Evolutionary conservation across 345 rosid species (phyloP).

Genomic region (Cochlearia excelsa): DNA sequence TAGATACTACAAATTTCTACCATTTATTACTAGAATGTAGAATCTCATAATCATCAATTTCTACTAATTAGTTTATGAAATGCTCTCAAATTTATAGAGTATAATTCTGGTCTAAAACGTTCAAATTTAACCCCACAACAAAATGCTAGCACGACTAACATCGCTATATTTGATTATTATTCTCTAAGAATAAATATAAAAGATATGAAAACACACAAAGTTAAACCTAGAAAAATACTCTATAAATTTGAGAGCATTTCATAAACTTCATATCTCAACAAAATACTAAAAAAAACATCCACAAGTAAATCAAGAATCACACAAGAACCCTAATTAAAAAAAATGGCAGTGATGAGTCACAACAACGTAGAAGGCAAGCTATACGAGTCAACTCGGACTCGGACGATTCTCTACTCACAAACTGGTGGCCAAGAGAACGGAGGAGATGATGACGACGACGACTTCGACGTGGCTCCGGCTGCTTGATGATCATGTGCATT

Average conservation of each 20-base stretch:
- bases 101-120: not conserved
- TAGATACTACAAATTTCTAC: too few relatives aligned
- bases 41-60: too few relatives aligned
- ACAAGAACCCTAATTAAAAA: slow-evolving; percentile 19
- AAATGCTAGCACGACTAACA: not conserved
- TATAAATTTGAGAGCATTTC: slow-evolving; percentile 25
- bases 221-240: slow-evolving; percentile 7
- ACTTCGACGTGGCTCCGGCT: slow-evolving; percentile 37
- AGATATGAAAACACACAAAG: not conserved
- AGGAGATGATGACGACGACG: slow-evolving; percentile 40
- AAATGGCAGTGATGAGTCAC: slow-evolving; percentile 33
- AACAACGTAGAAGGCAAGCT: slow-evolving; percentile 28
- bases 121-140: too few relatives aligned
- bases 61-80: not conserved
- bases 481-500: slow-evolving; percentile 29
- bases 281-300: slow-evolving; percentile 1
- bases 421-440: slow-evolving; percentile 28
- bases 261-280: slow-evolving; percentile 16
- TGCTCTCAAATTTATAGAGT: slow-evolving; percentile 23
- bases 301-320: slow-evolving; percentile 18
- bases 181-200: slow-evolving; percentile 21
- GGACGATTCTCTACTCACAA: slow-evolving; percentile 18
- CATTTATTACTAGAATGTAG: too few relatives aligned
- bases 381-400: slow-evolving; percentile 26
- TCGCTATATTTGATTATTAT: slow-evolving; percentile 19